Evolutionary conservation across 768 basidiomycete genomes (phyloP).

Genomic region (Symmetrospora coprosmae): DNA sequence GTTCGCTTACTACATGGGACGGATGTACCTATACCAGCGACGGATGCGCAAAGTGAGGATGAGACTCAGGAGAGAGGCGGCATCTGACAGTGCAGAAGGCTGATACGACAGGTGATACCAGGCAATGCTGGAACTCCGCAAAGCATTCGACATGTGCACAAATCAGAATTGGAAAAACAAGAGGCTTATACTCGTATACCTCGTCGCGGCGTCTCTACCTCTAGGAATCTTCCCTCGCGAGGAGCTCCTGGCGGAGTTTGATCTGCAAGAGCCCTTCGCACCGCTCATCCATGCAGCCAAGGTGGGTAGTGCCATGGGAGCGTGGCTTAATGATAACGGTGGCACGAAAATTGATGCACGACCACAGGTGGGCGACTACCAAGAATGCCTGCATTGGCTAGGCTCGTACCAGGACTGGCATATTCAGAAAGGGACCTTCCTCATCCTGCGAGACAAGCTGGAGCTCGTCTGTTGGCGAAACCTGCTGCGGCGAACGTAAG

Average conservation of each 20-base stretch:
- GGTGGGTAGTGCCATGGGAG: conserved; percentile 7
- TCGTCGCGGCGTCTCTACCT: conserved; percentile 25
- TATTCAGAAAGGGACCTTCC: conserved; percentile 26
- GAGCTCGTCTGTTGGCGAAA: conserved; percentile 33
- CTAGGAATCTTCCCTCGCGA: conserved; percentile 27
- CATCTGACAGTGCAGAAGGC: too few relatives aligned
- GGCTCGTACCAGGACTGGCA: conserved; percentile 22
- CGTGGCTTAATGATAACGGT: neutral
- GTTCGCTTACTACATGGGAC: conserved; percentile 31
- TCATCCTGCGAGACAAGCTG: conserved; percentile 31
- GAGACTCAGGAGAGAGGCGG: neutral
- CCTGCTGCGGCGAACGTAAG: conserved; percentile 36
- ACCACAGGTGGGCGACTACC: conserved; percentile 28
- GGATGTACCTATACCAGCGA: conserved; percentile 31
- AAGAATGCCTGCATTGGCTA: neutral
- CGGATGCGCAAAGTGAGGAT: conserved; percentile 24
- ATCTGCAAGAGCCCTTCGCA: conserved; percentile 21
- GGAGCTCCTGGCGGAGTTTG: conserved; percentile 22
- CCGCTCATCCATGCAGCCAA: conserved; percentile 19
- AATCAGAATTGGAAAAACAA: conserved; percentile 8
- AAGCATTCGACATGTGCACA: conserved; percentile 24
- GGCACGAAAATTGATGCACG: neutral
- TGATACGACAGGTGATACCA: neutral
- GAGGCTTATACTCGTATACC: conserved; percentile 31
- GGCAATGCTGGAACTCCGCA: conserved; percentile 23